These are phyloP conservation scores for Ophiosphaerella narmari DNA, from an alignment of 2,329 filamentous ascomycete genomes.

Conservation along the genomic window DNA sequence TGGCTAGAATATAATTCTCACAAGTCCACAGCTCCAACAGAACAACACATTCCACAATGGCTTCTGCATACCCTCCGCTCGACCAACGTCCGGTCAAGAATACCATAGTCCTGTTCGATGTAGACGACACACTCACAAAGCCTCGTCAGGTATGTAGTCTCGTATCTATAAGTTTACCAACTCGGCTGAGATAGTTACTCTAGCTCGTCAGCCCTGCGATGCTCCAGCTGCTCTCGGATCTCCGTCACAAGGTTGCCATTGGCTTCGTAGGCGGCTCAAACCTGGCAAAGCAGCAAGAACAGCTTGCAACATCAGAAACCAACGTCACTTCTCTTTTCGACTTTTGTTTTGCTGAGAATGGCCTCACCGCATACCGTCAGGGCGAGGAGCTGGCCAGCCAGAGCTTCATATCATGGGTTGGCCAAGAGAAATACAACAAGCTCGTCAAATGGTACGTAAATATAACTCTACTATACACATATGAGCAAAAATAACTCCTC, in stretches of 20 bases:
- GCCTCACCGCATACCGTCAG: constrained; percentile 85
- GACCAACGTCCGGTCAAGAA: constrained; percentile 85
- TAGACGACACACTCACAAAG: constrained; percentile 88
- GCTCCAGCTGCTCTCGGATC: constrained; percentile 74
- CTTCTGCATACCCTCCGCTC: constrained; percentile 70
- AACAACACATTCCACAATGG: constrained; percentile 33
- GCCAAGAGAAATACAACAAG: constrained; percentile 82
- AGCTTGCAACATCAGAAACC: constrained; percentile 71
- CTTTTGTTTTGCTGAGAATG: constrained; percentile 97
- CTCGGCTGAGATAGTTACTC: constrained; percentile 13
- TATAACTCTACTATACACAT: too few species aligned
- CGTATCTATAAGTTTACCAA: neutral
- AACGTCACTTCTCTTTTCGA: constrained; percentile 87
- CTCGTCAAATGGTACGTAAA: constrained; percentile 62
- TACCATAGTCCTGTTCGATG: constrained; percentile 95
- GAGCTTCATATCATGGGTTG: constrained; percentile 90
- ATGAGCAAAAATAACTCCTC: neutral
- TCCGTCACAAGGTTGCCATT: constrained; percentile 87
- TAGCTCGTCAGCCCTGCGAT: constrained; percentile 78
- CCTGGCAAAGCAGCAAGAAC: constrained; percentile 92
- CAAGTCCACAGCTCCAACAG: neutral
- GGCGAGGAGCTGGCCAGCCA: constrained; percentile 75
- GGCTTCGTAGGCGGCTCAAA: constrained; percentile 93
- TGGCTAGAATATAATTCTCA: neutral
- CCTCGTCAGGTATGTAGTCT: constrained; percentile 68